Evolutionary conservation across 2,329 filamentous ascomycete species (phyloP), one percentile per base, ranked within the genome.

Genomic region (Trichoderma sp.): DNA sequence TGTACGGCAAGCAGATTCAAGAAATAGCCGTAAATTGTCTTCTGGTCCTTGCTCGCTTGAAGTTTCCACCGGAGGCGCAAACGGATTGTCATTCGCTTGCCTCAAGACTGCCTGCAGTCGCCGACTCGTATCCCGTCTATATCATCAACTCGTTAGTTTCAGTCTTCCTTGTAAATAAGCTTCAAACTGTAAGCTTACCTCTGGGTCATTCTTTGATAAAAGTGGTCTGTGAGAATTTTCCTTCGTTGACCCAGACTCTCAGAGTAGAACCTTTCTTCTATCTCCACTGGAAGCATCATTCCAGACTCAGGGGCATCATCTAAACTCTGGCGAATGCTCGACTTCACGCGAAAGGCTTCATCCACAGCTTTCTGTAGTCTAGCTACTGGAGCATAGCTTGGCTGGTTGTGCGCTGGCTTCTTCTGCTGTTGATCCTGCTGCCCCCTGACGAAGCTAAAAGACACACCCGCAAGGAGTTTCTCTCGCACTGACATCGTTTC

Each of bases 1-100:
- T 30, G 56, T 65, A 9, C 65, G 72, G 8, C 74, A 76, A 53
- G 72, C 70, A n/a, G 51, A 69, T 28, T 74, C 72, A 6, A 79
- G 72, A 60, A 56, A 74, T 2, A 67, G 56, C 21, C 72, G 51
- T 51, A 79, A 32, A 7, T 66, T 67, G 36, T 71, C 67, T 14
- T 34, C 15, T 34, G 26, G 30, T 9, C 34, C 34, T 26, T 30
- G 43, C 36, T 34, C 58, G 56, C n/a, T 36, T 14, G 24, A 53
- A 39, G 28, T 14, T 5, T 56, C 51, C n/a, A 21, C 53, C 4
- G 34, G n/a, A 15, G 60, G 43, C 30, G 24, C 43, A 43, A 65
- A 66, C 3, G 53, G 34, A 21, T 51, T 34, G 43, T 71, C 28
- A n/a, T 71, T 71, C 15, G 5, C 9, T 7, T 56, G 58, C 3